These are phyloP conservation scores for Neurospora sp. DNA, from an alignment of 495 filamentous ascomycete species.

Conservation along the genomic window DNA sequence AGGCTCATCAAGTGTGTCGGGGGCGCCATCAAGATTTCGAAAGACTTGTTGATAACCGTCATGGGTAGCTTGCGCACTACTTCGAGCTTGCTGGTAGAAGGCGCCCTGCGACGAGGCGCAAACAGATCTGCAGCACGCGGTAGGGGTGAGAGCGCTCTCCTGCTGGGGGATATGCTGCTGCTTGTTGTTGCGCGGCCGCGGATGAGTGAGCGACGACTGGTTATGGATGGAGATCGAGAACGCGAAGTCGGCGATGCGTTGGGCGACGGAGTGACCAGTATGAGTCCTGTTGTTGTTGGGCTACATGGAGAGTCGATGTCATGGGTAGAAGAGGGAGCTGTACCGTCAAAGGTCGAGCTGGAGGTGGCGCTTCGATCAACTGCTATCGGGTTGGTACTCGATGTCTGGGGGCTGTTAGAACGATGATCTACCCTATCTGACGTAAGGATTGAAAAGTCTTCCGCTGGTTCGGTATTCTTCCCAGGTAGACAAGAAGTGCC, in stretches of 20 bases:
- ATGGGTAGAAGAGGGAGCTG: conserved; percentile 4
- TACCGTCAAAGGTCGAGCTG: conserved; percentile 2
- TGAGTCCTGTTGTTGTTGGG: conserved; percentile 4
- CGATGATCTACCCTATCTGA: conserved; percentile 37
- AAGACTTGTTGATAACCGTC: conserved; percentile 63
- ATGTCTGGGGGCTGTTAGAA: conserved; percentile 17
- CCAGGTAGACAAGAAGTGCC: conserved; percentile 25
- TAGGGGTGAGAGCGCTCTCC: conserved; percentile 59
- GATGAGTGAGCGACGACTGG: conserved; percentile 8
- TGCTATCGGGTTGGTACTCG: conserved; percentile 2
- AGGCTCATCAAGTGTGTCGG: conserved; percentile 64
- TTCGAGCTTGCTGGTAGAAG: conserved; percentile 17
- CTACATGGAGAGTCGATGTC: conserved; percentile 4
- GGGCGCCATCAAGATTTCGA: conserved; percentile 62
- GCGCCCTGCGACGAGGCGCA: conserved; percentile 28
- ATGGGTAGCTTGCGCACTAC: conserved; percentile 47
- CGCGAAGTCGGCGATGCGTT: background rate
- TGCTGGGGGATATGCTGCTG: conserved; percentile 37
- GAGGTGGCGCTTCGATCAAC: background rate
- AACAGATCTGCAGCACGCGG: conserved; percentile 57
- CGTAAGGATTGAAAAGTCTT: conserved; percentile 17
- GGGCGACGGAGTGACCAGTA: background rate
- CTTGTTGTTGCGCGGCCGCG: conserved; percentile 22
- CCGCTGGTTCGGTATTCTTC: conserved; percentile 9
- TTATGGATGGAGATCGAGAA: background rate